phyloP scores from a whole-genome alignment of 1,139 yeast genomes.

The Hyphopichia buzzinii region DNA sequence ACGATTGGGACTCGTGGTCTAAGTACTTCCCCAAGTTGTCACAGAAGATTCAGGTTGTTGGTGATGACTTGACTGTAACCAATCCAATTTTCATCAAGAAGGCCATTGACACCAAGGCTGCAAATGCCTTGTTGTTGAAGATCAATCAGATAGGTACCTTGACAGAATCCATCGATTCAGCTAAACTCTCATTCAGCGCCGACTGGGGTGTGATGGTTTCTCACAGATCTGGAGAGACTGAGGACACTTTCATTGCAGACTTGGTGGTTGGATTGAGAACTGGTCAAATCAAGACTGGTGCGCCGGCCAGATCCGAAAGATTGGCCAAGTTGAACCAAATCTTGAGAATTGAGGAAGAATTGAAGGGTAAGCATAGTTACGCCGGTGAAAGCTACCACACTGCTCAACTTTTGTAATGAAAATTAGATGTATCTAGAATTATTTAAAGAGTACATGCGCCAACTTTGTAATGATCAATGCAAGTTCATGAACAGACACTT shows the following conservation, averaged over 20 bases:
- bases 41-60: constrained; percentile 73
- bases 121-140: constrained; percentile 85
- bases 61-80: constrained; percentile 93
- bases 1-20: constrained; percentile 93
- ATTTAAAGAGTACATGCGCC: too few species aligned
- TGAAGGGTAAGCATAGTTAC: constrained; percentile 68
- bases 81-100: constrained; percentile 83
- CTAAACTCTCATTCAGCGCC: constrained; percentile 76
- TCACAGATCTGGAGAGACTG: constrained; percentile 96
- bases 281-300: constrained; percentile 97
- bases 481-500: too few species aligned
- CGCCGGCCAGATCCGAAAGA: constrained; percentile 97
- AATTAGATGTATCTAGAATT: too few species aligned
- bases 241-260: constrained; percentile 93
- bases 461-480: too few species aligned
- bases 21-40: constrained; percentile 67
- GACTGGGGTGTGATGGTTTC: constrained; percentile 96
- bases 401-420: constrained; percentile 14
- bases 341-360: constrained; percentile 88
- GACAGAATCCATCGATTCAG: constrained; percentile 84
- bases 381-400: constrained; percentile 80
- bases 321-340: constrained; percentile 91
- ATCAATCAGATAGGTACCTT: constrained; percentile 90
- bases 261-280: constrained; percentile 88
- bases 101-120: constrained; percentile 88